phyloP scores from a whole-genome alignment of 2,329 filamentous ascomycete genomes.

The Orbilia javanica region DNA sequence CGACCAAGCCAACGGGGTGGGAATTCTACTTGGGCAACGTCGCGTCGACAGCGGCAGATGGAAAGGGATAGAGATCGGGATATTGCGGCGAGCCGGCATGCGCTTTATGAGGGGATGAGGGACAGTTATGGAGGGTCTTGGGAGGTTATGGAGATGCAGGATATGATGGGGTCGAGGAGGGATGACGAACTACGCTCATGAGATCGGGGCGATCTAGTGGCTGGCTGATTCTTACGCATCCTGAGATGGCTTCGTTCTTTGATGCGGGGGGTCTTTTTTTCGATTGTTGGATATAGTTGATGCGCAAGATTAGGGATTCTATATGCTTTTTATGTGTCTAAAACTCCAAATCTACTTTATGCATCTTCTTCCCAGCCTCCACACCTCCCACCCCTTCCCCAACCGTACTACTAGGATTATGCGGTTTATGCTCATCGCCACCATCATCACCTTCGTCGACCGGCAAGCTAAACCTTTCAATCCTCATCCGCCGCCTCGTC shows the following conservation, averaged over 20 bases:
- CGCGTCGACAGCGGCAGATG: conserved; percentile 59
- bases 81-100: conserved; percentile 58
- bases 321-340: conserved; percentile 65
- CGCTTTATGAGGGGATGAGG: conserved; percentile 63
- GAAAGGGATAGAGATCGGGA: conserved; percentile 45
- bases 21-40: conserved; percentile 39
- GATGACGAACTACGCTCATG: conserved; percentile 60
- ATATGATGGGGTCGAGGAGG: conserved; percentile 47
- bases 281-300: neutral
- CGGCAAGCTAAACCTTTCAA: conserved; percentile 89
- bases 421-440: conserved; percentile 65
- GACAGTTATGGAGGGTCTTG: conserved; percentile 63
- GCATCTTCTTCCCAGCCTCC: conserved; percentile 66
- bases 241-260: too few species aligned
- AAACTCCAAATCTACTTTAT: conserved; percentile 81
- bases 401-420: conserved; percentile 70
- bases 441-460: conserved; percentile 80
- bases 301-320: too few species aligned
- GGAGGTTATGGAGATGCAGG: conserved; percentile 63
- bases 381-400: conserved; percentile 64
- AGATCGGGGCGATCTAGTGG: neutral
- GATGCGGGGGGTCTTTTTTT: too few species aligned
- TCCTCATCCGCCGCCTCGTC: conserved; percentile 83
- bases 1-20: conserved; percentile 38
- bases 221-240: neutral